These are phyloP conservation scores for Parafenestella ontariensis DNA, from an alignment of 2,329 filamentous ascomycete genomes.

Conservation along the genomic window DNA sequence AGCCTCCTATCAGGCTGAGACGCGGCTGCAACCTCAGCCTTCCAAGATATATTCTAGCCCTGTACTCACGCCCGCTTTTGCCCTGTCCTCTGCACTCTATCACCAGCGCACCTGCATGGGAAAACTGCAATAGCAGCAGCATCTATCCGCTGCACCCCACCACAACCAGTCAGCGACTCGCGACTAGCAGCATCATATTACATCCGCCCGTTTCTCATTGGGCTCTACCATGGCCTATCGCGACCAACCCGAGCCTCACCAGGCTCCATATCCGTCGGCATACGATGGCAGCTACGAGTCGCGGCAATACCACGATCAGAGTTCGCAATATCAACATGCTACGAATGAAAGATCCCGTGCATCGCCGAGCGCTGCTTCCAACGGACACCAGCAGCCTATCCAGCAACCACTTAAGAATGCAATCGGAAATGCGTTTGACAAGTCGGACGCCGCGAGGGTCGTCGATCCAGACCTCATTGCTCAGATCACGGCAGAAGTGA, in stretches of 20 bases:
- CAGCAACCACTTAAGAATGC: slow-evolving; percentile 63
- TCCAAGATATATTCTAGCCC: slow-evolving; percentile 10
- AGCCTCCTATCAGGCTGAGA: slow-evolving; percentile 23
- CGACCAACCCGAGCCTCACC: slow-evolving; percentile 25
- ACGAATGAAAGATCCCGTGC: slow-evolving; percentile 31
- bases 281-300: slow-evolving; percentile 27
- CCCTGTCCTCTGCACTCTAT: slow-evolving; percentile 10
- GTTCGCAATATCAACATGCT: slow-evolving; percentile 30
- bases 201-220: slow-evolving; percentile 17
- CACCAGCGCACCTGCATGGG: slow-evolving; percentile 26
- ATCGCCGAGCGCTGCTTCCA: slow-evolving; percentile 42
- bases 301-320: slow-evolving; percentile 32
- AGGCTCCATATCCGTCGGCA: slow-evolving; percentile 20
- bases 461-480: slow-evolving; percentile 67
- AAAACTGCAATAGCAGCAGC: slow-evolving; percentile 27
- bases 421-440: slow-evolving; percentile 63
- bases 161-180: slow-evolving; percentile 10
- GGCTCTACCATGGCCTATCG: slow-evolving; percentile 26
- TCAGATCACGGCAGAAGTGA: slow-evolving; percentile 67
- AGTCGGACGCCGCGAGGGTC: slow-evolving; percentile 56
- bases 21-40: slow-evolving; percentile 14
- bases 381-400: slow-evolving; percentile 47
- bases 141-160: slow-evolving; percentile 26
- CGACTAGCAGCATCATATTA: slow-evolving; percentile 25
- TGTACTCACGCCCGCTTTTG: slow-evolving; percentile 7